Percentiles rank a stretch among this genome's conserved stretches.
Evolutionary conservation across 805 yeast species (phyloP).

Genomic region (Saccharomycopsis vini): DNA sequence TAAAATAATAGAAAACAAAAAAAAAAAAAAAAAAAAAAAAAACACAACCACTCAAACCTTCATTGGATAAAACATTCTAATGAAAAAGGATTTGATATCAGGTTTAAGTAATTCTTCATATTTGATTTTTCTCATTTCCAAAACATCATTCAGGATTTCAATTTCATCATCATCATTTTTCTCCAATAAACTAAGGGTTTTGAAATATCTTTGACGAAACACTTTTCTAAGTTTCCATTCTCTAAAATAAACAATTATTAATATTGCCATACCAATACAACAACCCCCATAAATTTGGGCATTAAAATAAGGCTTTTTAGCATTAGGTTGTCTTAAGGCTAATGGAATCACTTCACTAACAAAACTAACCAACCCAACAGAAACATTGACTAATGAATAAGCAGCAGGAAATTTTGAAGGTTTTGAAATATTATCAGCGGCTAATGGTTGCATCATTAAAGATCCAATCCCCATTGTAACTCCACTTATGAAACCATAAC

Average conservation of each 20-base stretch:
- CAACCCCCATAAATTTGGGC: constrained; percentile 55
- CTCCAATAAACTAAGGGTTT: background rate
- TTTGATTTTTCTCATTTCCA: background rate
- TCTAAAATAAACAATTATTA: constrained; percentile 39
- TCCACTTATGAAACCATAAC: constrained; percentile 37
- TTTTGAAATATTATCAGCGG: constrained; percentile 25
- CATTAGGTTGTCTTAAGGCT: constrained; percentile 21
- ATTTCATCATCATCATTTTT: background rate
- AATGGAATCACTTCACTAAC: constrained; percentile 27
- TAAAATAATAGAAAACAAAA: background rate
- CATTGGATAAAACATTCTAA: constrained; percentile 6
- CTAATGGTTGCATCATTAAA: constrained; percentile 24
- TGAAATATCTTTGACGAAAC: constrained; percentile 21
- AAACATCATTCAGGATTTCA: background rate
- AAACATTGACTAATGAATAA: constrained; percentile 24
- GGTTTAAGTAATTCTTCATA: constrained; percentile 2
- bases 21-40: background rate
- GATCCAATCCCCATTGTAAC: constrained; percentile 37
- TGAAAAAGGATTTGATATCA: background rate
- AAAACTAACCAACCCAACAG: constrained; percentile 24
- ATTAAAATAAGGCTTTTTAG: constrained; percentile 41
- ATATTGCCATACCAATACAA: constrained; percentile 34
- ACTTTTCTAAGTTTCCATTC: constrained; percentile 41
- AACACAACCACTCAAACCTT: constrained; percentile 2
- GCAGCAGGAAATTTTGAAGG: constrained; percentile 25